phyloP scores from a whole-genome alignment of 495 filamentous ascomycete genomes.

The Penicillium cataractarum region DNA sequence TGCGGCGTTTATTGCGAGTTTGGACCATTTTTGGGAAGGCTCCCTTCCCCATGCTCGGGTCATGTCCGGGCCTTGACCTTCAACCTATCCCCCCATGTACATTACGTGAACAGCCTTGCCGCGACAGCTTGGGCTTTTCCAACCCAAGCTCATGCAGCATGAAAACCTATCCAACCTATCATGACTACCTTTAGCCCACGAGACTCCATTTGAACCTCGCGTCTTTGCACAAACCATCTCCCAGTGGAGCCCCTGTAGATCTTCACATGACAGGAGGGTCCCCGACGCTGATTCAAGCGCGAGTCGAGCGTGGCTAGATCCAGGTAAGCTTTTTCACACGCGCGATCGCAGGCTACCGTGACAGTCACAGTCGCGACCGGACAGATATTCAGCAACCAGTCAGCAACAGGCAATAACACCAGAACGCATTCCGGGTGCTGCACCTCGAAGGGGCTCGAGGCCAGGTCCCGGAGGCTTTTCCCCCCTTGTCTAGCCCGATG shows the following conservation, averaged over 20 bases:
- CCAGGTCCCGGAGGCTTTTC: not conserved
- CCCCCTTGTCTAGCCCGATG: not conserved
- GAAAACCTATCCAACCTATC: not conserved
- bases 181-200: not conserved
- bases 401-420: constrained; percentile 1
- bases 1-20: constrained; percentile 39
- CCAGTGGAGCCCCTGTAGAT: constrained; percentile 8
- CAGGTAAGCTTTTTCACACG: constrained; percentile 7
- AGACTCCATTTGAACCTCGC: not conserved
- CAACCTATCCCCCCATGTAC: constrained; percentile 22
- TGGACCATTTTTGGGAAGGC: constrained; percentile 25
- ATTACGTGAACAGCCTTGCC: constrained; percentile 20
- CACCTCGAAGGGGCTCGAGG: not conserved
- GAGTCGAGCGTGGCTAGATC: not conserved
- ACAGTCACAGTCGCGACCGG: not conserved
- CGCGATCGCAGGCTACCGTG: not conserved
- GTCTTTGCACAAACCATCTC: not conserved
- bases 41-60: not conserved
- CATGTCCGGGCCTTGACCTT: not conserved
- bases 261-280: constrained; percentile 5
- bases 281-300: constrained; percentile 1
- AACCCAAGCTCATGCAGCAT: not conserved
- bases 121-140: not conserved
- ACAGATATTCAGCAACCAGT: not conserved
- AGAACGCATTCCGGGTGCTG: not conserved